phyloP scores from a whole-genome alignment of 2,329 filamentous ascomycete species.

The Thielaviopsis punctulata region DNA sequence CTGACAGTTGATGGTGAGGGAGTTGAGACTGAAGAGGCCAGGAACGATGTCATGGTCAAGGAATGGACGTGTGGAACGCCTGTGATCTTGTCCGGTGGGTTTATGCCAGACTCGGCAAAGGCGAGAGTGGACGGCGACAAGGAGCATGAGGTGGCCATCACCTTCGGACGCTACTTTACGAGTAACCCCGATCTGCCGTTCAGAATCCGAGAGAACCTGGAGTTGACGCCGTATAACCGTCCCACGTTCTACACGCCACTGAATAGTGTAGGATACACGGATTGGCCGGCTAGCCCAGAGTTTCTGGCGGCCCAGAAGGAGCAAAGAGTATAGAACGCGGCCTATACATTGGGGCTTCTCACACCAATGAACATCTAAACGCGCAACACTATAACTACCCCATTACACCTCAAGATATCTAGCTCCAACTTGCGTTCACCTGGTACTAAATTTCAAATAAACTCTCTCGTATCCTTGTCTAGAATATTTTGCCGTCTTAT shows the following conservation, averaged over 20 bases:
- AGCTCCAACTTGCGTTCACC: not conserved
- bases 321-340: not conserved
- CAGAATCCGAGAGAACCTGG: constrained; percentile 16
- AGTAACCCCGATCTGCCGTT: constrained; percentile 21
- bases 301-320: not conserved
- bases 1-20: constrained; percentile 24
- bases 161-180: constrained; percentile 21
- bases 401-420: not conserved
- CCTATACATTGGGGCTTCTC: not conserved
- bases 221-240: constrained; percentile 17
- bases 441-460: not conserved
- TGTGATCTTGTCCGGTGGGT: constrained; percentile 19
- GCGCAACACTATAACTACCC: not conserved
- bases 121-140: constrained; percentile 14
- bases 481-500: not conserved
- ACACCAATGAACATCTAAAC: not conserved
- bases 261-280: constrained; percentile 9
- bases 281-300: constrained; percentile 3
- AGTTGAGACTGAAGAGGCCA: constrained; percentile 16
- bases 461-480: not conserved
- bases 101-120: constrained; percentile 15
- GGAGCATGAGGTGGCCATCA: constrained; percentile 16
- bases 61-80: constrained; percentile 14
- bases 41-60: constrained; percentile 12
- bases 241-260: constrained; percentile 17